Evolutionary conservation across 129 eudicot genomes (phyloP), one percentile per base, ranked within the genome.

Genomic region (Smallanthus sonchifolius): DNA sequence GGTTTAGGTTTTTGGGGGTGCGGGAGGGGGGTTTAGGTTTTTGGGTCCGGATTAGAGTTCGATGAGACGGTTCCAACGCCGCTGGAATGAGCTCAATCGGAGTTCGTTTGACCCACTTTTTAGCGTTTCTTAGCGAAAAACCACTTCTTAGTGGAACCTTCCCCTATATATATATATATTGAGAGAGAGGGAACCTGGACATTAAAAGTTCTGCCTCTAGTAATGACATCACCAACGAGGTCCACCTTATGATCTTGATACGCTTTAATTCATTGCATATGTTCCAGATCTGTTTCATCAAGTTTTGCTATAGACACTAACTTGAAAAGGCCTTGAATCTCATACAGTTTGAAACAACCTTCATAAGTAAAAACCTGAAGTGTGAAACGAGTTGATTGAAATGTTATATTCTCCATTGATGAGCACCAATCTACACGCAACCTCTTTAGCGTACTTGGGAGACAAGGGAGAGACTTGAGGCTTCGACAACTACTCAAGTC

Each of bases 271-370:
- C 69, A 36, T 34, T 60, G 3, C 68, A 55, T 56, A n/a, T 6
- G 61, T 69, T 61, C 61, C 62, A 45, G 14, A 48, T 69, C 74
- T 69, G 9, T 30, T 40, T 65, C 70, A 40, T 65, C 52, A 61
- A 61, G 40, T 30, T 15, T 34, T 61, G 39, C 19, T 13, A 67
- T 4, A 10, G 72, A 9, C 36, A 4, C 39, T 11, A 45, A 48
- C 14, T 45, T 69, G 8, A 69, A 20, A 69, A 69, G 62, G 45
- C 74, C 74, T 69, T 69, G 61, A 47, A 69, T 11, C 14, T 69
- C 73, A 44, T 10, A 67, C 20, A 67, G 11, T 8, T 43, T 24
- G 37, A 16, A 43, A 67, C 73, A 67, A 35, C 44, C 74, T 6
- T 30, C 59, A 48, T 69, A 69, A 19, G 7, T n/a, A 48, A 69